Conservation (phyloP, 371 early-diverging fungal genomes). For the Saksenaea oblongispora region DNA sequence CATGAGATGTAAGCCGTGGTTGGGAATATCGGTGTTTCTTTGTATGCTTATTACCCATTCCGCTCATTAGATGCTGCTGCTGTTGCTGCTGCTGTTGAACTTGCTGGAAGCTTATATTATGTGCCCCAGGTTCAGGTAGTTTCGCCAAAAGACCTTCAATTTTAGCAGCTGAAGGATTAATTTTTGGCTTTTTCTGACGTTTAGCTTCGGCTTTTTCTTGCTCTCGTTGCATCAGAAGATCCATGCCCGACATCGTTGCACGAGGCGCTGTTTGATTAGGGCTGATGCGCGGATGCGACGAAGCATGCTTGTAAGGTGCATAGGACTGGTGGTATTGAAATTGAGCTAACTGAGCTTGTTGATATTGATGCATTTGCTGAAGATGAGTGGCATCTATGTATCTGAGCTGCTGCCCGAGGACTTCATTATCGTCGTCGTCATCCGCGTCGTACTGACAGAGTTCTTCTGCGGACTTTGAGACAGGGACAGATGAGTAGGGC, state of each 20-base stretch:
- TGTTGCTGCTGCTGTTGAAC: slow-evolving; percentile 2
- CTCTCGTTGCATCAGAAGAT: slow-evolving; percentile 16
- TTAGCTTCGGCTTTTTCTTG: slow-evolving; percentile 22
- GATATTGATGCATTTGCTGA: slow-evolving; percentile 19
- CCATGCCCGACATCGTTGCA: slow-evolving; percentile 17
- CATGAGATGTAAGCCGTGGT: background rate
- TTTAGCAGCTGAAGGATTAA: slow-evolving; percentile 9
- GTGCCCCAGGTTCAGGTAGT: slow-evolving; percentile 16
- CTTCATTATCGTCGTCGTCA: slow-evolving; percentile 9
- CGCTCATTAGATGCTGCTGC: background rate
- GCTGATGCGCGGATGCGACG: background rate
- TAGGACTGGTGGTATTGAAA: slow-evolving; percentile 11
- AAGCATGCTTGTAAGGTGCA: slow-evolving; percentile 1
- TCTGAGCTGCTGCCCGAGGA: background rate
- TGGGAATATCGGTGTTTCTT: background rate
- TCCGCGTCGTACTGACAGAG: slow-evolving; percentile 5
- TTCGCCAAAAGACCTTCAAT: slow-evolving; percentile 17
- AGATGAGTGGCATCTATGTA: slow-evolving; percentile 10
- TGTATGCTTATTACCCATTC: background rate
- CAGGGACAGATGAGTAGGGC: background rate
- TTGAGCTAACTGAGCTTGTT: slow-evolving; percentile 22
- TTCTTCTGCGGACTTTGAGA: background rate
- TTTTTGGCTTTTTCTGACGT: slow-evolving; percentile 15
- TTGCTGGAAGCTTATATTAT: slow-evolving; percentile 21
- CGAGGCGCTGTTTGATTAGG: background rate